Percentiles rank a stretch among this genome's conserved stretches.
Conservation (phyloP, 441 rosid species). For the Gossypium gossypioides region DNA sequence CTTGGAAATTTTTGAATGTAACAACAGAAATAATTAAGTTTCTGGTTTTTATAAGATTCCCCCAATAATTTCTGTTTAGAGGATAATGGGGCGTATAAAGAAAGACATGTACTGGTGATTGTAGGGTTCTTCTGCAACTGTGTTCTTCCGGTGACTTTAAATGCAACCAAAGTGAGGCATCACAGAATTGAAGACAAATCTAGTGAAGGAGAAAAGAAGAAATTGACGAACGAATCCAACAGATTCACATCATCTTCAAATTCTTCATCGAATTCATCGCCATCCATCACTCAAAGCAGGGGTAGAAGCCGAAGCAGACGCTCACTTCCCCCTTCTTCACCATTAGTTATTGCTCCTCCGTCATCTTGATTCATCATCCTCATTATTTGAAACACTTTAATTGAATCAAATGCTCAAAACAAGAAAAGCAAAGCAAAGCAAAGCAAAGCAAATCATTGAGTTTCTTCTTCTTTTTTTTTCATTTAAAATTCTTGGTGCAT, state of each 20-base stretch:
- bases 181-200: constrained; percentile 54
- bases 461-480: constrained; percentile 1
- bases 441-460: constrained; percentile 15
- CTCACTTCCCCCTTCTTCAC: constrained; percentile 46
- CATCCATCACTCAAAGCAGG: constrained; percentile 36
- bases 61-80: too few species aligned
- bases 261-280: constrained; percentile 53
- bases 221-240: constrained; percentile 37
- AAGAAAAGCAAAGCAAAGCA: constrained; percentile 5
- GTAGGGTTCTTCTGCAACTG: constrained; percentile 73
- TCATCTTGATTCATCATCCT: constrained; percentile 21
- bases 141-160: constrained; percentile 75
- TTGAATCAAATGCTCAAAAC: constrained; percentile 16
- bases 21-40: too few species aligned
- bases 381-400: neutral
- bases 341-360: constrained; percentile 37
- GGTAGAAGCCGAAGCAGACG: constrained; percentile 78
- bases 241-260: constrained; percentile 33
- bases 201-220: constrained; percentile 50
- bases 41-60: too few species aligned
- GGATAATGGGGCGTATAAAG: neutral
- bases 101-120: neutral
- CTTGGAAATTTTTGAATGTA: too few species aligned
- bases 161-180: constrained; percentile 48
- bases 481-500: constrained; percentile 18